Evolutionary conservation across 1,284 basidiomycete species (phyloP).

Genomic region (Mycosarcoma maydis): DNA sequence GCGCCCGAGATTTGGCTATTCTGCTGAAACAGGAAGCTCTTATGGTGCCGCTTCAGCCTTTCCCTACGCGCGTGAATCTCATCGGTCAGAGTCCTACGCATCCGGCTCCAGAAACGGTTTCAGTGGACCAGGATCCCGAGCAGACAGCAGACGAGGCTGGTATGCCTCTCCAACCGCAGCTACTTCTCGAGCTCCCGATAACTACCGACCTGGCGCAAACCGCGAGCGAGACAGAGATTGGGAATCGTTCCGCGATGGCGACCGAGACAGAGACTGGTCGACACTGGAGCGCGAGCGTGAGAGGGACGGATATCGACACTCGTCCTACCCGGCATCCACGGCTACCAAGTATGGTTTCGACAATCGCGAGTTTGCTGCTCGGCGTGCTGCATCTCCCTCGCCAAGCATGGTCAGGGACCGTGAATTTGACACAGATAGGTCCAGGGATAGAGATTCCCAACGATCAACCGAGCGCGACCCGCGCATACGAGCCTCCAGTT

Average conservation of each 20-base stretch:
- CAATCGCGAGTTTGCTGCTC: slow-evolving; percentile 25
- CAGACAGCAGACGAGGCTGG: slow-evolving; percentile 27
- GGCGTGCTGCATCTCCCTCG: slow-evolving; percentile 27
- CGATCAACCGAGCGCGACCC: slow-evolving; percentile 24
- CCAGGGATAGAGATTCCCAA: slow-evolving; percentile 38
- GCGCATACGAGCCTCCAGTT: slow-evolving; percentile 18
- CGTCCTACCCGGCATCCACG: slow-evolving; percentile 11
- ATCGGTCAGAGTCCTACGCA: slow-evolving; percentile 21
- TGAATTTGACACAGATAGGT: slow-evolving; percentile 39
- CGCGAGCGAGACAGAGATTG: slow-evolving; percentile 40
- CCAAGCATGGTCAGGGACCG: slow-evolving; percentile 12
- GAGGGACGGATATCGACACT: slow-evolving; percentile 17
- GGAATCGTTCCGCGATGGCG: slow-evolving; percentile 37
- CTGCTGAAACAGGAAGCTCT: slow-evolving; percentile 15
- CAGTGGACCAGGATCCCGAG: slow-evolving; percentile 11
- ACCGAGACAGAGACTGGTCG: slow-evolving; percentile 41
- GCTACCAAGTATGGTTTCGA: slow-evolving; percentile 33
- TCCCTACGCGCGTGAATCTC: slow-evolving; percentile 32
- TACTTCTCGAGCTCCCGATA: slow-evolving; percentile 32
- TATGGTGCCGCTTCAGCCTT: slow-evolving; percentile 30
- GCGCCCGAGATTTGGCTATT: slow-evolving; percentile 25
- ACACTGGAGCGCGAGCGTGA: slow-evolving; percentile 35
- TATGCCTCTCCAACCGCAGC: slow-evolving; percentile 21
- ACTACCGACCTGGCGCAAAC: slow-evolving; percentile 34
- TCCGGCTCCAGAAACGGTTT: slow-evolving; percentile 19